Conservation (phyloP, 2,329 filamentous ascomycete genomes). For the Pseudodiploospora longispora region DNA sequence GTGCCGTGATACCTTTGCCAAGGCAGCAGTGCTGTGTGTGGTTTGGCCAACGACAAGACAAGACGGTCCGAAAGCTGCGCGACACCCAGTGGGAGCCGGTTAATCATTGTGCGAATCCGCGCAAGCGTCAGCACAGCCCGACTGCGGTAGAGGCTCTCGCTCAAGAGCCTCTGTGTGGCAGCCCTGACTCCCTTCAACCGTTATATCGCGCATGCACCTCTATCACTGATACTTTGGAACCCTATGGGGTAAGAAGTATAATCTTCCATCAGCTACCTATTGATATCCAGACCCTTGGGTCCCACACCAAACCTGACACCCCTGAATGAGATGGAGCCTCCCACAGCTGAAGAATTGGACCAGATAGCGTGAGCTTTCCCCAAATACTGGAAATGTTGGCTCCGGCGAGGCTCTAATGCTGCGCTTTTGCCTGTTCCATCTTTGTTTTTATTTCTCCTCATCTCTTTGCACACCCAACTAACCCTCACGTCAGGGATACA, state of each 20-base stretch:
- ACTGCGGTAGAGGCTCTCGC: not conserved
- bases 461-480: not conserved
- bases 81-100: too few species aligned
- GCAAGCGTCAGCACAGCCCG: too few species aligned
- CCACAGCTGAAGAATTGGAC: slow-evolving; percentile 10
- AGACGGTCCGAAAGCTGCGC: not conserved
- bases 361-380: slow-evolving; percentile 9
- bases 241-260: slow-evolving; percentile 7
- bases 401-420: slow-evolving; percentile 2
- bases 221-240: slow-evolving; percentile 3
- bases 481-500: slow-evolving; percentile 5
- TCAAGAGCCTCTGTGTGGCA: slow-evolving; percentile 3
- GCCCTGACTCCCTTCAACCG: not conserved
- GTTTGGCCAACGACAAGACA: not conserved
- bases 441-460: not conserved
- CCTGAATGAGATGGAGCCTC: slow-evolving; percentile 7
- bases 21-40: not conserved
- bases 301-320: not conserved
- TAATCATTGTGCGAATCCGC: too few species aligned
- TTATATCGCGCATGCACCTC: slow-evolving; percentile 5
- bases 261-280: not conserved
- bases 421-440: slow-evolving; percentile 2
- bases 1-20: not conserved
- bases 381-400: slow-evolving; percentile 1
- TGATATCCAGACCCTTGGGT: not conserved